phyloP scores from a whole-genome alignment of 768 basidiomycete species.

The Phanerochaete sordida region DNA sequence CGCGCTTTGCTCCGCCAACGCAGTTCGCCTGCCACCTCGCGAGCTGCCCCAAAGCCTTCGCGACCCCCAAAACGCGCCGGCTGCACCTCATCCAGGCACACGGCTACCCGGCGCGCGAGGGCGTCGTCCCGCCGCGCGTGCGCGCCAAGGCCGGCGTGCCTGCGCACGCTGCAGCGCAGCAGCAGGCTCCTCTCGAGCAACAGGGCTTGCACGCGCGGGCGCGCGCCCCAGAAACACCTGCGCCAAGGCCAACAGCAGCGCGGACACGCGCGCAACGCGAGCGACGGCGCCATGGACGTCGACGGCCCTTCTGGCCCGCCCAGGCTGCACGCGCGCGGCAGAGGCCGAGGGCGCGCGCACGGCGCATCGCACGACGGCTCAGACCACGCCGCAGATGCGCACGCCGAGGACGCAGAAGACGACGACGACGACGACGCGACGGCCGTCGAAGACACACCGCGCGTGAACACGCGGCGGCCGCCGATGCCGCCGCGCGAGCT shows the following conservation, averaged over 20 bases:
- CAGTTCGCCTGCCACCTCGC: slow-evolving; percentile 80
- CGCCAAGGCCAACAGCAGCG: neutral
- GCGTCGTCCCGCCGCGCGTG: slow-evolving; percentile 70
- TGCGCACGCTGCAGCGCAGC: neutral
- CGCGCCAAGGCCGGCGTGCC: slow-evolving; percentile 30
- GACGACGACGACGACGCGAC: neutral
- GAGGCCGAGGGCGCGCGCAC: too few species aligned
- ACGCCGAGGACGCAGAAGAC: neutral
- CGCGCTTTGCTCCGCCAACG: too few species aligned
- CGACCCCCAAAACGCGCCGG: slow-evolving; percentile 70
- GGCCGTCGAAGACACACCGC: neutral
- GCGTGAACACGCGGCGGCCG: neutral
- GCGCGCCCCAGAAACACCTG: too few species aligned
- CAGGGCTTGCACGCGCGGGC: too few species aligned
- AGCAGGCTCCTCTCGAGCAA: too few species aligned
- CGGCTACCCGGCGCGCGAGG: slow-evolving; percentile 85
- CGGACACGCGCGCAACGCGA: neutral
- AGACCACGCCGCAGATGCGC: too few species aligned
- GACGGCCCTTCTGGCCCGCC: too few species aligned
- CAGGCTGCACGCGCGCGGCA: too few species aligned
- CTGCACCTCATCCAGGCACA: slow-evolving; percentile 82
- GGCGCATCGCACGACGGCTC: too few species aligned
- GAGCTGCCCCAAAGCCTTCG: slow-evolving; percentile 56
- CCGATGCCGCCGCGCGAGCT: neutral
- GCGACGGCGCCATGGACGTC: neutral